A percentile compares a stretch with the other conserved stretches of the same genome.
Evolutionary conservation across 345 rosid species (phyloP).

Genomic region (Salix arbutifolia): DNA sequence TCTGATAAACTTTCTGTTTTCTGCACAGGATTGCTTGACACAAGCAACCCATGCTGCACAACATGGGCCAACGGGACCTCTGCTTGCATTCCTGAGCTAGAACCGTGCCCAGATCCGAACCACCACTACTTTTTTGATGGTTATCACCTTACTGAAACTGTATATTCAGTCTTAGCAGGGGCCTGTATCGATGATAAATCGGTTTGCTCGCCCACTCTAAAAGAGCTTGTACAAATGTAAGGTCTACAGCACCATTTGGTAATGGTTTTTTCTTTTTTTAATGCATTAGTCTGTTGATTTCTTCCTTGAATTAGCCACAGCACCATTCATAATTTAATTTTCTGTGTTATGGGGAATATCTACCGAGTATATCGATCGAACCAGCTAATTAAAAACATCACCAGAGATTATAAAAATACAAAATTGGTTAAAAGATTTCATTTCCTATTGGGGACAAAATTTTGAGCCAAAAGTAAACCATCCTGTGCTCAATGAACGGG

Average conservation of each 20-base stretch:
- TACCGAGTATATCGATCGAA: neutral
- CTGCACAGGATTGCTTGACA: conserved; percentile 29
- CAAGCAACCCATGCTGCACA: conserved; percentile 41
- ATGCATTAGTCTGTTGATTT: too few relatives aligned
- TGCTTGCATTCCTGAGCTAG: conserved; percentile 31
- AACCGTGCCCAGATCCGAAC: conserved; percentile 28
- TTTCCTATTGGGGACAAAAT: conserved; percentile 21
- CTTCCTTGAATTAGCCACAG: neutral
- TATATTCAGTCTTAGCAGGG: conserved; percentile 26
- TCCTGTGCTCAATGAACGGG: conserved; percentile 30
- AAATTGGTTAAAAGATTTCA: neutral
- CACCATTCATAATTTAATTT: neutral
- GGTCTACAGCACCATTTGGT: too few relatives aligned
- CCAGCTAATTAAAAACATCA: neutral
- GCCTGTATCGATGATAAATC: conserved; percentile 26
- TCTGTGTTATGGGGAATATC: neutral
- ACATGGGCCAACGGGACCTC: conserved; percentile 44
- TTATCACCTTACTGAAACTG: conserved; percentile 34
- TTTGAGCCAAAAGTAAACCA: conserved; percentile 14
- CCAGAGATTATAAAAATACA: neutral
- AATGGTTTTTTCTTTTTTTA: too few relatives aligned
- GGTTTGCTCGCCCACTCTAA: conserved; percentile 39
- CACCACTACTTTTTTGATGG: conserved; percentile 46
- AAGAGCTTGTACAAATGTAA: conserved; percentile 25
- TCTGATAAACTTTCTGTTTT: neutral